Percentiles rank a stretch among this genome's conserved stretches.
Conservation (phyloP, 495 filamentous ascomycete species). For the Annulohypoxylon maeteangense region DNA sequence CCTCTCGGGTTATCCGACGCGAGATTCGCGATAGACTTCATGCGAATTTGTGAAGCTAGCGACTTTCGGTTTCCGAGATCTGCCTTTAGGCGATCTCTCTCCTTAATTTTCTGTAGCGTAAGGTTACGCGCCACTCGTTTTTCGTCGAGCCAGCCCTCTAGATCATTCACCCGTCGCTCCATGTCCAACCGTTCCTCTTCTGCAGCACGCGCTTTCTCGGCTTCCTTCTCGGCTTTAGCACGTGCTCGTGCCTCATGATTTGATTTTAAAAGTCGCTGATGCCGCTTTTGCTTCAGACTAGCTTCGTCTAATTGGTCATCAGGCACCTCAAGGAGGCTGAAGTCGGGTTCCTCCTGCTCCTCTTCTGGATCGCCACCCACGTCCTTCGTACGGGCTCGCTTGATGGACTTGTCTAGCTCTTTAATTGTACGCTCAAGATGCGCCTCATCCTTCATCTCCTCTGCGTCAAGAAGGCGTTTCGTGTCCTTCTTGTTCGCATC, state of each 20-base stretch:
- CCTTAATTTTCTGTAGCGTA: conserved; percentile 86
- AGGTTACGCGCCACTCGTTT: conserved; percentile 77
- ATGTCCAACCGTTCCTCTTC: conserved; percentile 85
- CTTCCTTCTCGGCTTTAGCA: conserved; percentile 94
- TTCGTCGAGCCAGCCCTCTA: conserved; percentile 87
- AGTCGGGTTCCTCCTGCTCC: conserved; percentile 78
- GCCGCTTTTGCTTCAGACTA: conserved; percentile 85
- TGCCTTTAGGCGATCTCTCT: conserved; percentile 88
- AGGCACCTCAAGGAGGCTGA: conserved; percentile 86
- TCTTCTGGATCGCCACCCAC: conserved; percentile 85
- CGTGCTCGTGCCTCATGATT: conserved; percentile 91
- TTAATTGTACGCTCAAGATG: conserved; percentile 81
- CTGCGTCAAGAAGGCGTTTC: conserved; percentile 83
- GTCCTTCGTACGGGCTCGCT: conserved; percentile 89
- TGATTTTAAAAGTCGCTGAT: conserved; percentile 90
- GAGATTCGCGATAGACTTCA: conserved; percentile 98
- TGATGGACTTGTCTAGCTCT: conserved; percentile 89
- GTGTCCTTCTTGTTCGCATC: conserved; percentile 87
- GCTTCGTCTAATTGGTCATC: conserved; percentile 95
- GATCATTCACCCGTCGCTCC: conserved; percentile 82
- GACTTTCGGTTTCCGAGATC: conserved; percentile 97
- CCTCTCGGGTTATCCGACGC: conserved; percentile 83
- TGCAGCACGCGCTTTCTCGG: conserved; percentile 81
- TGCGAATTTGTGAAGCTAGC: conserved; percentile 91
- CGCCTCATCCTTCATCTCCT: conserved; percentile 90